Evolutionary conservation across 1,284 basidiomycete genomes (phyloP).

Genomic region (Malassezia arunalokei): DNA sequence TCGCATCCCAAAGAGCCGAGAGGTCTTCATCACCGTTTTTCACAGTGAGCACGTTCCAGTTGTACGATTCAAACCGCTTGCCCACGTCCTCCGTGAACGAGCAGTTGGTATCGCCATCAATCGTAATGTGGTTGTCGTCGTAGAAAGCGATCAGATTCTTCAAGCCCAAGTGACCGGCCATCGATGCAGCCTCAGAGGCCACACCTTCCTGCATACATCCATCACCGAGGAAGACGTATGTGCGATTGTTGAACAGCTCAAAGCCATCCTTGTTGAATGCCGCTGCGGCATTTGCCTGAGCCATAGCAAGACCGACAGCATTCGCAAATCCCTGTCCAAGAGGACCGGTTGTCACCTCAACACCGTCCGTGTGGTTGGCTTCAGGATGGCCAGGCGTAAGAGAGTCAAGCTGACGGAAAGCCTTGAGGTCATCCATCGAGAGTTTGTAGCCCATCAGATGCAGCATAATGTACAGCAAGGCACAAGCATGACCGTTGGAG

Average conservation of each 20-base stretch:
- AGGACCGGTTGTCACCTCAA: constrained; percentile 92
- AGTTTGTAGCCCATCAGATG: constrained; percentile 70
- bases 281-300: constrained; percentile 75
- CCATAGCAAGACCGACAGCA: constrained; percentile 83
- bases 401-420: constrained; percentile 60
- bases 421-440: constrained; percentile 67
- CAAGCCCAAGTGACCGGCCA: constrained; percentile 80
- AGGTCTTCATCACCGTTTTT: constrained; percentile 75
- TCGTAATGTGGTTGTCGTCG: constrained; percentile 67
- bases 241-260: constrained; percentile 75
- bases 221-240: constrained; percentile 79
- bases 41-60: constrained; percentile 82
- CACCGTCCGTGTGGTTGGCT: constrained; percentile 64
- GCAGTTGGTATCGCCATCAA: constrained; percentile 80
- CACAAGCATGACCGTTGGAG: constrained; percentile 50
- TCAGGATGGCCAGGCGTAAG: constrained; percentile 66
- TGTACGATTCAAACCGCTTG: constrained; percentile 75
- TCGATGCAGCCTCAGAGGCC: constrained; percentile 72
- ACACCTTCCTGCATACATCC: constrained; percentile 95
- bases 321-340: constrained; percentile 80
- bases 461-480: constrained; percentile 62
- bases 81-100: constrained; percentile 90
- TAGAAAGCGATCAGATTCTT: constrained; percentile 63
- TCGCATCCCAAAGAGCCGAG: constrained; percentile 64
- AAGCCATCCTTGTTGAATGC: constrained; percentile 79